phyloP scores from a whole-genome alignment of 805 yeast species.

The Yarrowia deformans region DNA sequence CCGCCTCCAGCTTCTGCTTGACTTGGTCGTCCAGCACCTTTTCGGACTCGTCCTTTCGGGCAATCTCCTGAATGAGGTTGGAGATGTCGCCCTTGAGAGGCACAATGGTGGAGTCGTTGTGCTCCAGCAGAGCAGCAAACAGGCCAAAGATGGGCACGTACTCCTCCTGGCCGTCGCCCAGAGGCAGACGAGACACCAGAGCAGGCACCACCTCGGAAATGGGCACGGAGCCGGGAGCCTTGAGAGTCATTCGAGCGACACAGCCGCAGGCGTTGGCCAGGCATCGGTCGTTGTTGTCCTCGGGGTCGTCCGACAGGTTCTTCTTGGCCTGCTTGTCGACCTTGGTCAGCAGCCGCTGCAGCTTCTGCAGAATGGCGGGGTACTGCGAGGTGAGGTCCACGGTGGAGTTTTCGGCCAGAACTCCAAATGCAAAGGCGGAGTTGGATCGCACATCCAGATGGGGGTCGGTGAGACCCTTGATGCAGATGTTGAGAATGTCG shows the following conservation, averaged over 20 bases:
- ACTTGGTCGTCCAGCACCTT: conserved; percentile 30
- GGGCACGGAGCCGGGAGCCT: conserved; percentile 75
- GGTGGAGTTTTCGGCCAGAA: conserved; percentile 63
- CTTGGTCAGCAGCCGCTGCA: conserved; percentile 76
- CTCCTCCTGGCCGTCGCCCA: conserved; percentile 89
- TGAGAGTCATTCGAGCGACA: conserved; percentile 88
- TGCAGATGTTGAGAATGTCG: conserved; percentile 74
- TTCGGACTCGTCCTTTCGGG: conserved; percentile 34
- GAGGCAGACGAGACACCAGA: conserved; percentile 79
- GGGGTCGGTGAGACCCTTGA: conserved; percentile 72
- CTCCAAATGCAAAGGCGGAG: conserved; percentile 95
- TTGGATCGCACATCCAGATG: conserved; percentile 91
- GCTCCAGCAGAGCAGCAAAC: conserved; percentile 71
- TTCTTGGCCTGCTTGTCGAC: conserved; percentile 72
- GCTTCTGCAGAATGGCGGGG: conserved; percentile 68
- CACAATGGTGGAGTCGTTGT: conserved; percentile 60
- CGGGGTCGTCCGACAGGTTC: conserved; percentile 64
- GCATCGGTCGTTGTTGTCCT: conserved; percentile 82
- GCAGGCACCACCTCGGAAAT: conserved; percentile 76
- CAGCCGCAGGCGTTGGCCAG: conserved; percentile 97
- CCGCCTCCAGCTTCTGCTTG: conserved; percentile 35
- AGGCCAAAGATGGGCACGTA: conserved; percentile 87
- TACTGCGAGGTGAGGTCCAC: conserved; percentile 66
- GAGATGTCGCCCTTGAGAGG: conserved; percentile 45
- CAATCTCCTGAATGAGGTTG: conserved; percentile 30